A percentile compares a stretch with the other conserved stretches of the same genome.
Evolutionary conservation across 352 stramenopile species (phyloP).

Genomic region (Blastocystis hominis): DNA sequence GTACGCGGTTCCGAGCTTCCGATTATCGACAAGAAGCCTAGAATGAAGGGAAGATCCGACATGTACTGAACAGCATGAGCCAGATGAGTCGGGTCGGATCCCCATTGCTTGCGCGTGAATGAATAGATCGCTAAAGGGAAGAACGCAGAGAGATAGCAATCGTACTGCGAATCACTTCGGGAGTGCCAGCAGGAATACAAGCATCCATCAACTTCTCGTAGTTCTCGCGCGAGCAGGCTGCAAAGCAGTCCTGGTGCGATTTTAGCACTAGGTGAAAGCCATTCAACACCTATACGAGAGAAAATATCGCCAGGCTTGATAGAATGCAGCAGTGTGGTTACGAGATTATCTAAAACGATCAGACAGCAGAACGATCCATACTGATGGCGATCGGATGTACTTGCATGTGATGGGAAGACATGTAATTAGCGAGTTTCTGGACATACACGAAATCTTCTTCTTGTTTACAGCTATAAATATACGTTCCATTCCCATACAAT

Average conservation of each 20-base stretch:
- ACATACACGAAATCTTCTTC: constrained; percentile 16
- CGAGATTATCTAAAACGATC: not conserved
- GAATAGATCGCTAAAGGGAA: not conserved
- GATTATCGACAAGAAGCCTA: not conserved
- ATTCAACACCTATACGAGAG: not conserved
- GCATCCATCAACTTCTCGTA: not conserved
- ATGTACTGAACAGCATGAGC: not conserved
- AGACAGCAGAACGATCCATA: not conserved
- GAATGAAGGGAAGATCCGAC: not conserved
- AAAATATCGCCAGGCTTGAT: not conserved
- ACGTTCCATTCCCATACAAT: not conserved
- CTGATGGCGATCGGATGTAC: constrained; percentile 11
- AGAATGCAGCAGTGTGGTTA: not conserved
- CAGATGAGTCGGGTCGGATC: not conserved
- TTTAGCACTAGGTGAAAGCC: not conserved
- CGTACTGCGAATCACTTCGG: not conserved
- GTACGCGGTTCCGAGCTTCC: constrained; percentile 7
- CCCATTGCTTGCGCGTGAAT: not conserved
- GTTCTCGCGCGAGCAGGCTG: not conserved
- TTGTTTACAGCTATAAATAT: not conserved
- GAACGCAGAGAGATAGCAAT: not conserved
- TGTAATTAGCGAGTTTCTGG: constrained; percentile 16
- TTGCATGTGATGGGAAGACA: not conserved
- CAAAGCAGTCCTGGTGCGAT: not conserved
- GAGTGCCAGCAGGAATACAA: not conserved